Evolutionary conservation across 768 basidiomycete genomes (phyloP).

Genomic region (Agrocybe praecox): DNA sequence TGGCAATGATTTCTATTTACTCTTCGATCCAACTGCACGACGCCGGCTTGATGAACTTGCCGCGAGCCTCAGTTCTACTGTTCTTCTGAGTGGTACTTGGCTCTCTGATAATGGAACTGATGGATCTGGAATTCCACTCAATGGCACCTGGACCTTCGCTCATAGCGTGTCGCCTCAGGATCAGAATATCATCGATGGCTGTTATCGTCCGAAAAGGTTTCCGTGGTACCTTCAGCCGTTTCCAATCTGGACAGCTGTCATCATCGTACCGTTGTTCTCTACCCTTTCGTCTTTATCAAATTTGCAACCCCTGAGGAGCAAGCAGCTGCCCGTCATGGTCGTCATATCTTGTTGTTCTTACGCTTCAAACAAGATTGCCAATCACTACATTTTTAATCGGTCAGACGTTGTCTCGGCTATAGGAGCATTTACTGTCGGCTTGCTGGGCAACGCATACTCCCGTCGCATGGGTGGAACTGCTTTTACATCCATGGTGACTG

Average conservation of each 20-base stretch:
- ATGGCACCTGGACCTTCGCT: constrained; percentile 69
- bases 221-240: constrained; percentile 84
- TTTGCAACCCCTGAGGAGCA: constrained; percentile 72
- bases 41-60: constrained; percentile 55
- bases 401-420: constrained; percentile 86
- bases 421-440: constrained; percentile 80
- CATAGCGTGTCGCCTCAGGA: constrained; percentile 48
- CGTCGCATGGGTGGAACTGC: constrained; percentile 84
- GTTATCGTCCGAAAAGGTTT: constrained; percentile 65
- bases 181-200: constrained; percentile 60
- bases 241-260: constrained; percentile 74
- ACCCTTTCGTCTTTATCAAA: constrained; percentile 74
- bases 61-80: constrained; percentile 46
- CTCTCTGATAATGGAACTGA: constrained; percentile 54
- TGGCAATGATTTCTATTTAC: constrained; percentile 78
- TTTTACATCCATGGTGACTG: constrained; percentile 90
- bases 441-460: constrained; percentile 82
- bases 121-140: constrained; percentile 42
- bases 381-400: constrained; percentile 83
- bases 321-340: constrained; percentile 82
- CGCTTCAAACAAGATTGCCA: constrained; percentile 79
- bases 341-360: constrained; percentile 81
- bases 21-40: constrained; percentile 63
- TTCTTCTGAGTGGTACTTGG: constrained; percentile 69
- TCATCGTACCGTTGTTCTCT: constrained; percentile 79